Conservation (phyloP, 805 yeast genomes). For the Candida schatavii region DNA sequence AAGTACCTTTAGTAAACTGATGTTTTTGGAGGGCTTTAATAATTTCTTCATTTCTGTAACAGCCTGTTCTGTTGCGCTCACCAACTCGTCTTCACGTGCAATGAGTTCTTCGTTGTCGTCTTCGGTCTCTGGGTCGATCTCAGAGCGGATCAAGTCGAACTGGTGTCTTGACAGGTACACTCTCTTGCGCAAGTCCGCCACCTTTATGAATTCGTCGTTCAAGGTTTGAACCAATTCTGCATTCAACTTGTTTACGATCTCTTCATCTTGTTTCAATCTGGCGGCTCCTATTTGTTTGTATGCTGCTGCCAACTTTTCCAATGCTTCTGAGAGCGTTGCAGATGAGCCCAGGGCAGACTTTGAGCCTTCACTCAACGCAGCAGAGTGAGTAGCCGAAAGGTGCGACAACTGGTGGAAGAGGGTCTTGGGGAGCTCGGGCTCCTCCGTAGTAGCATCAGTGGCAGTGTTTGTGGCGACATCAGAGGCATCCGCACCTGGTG, state of each 20-base stretch:
- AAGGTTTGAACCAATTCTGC: constrained; percentile 50
- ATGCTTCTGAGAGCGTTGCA: constrained; percentile 53
- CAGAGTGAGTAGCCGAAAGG: constrained; percentile 51
- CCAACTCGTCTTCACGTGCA: constrained; percentile 71
- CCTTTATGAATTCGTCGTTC: constrained; percentile 57
- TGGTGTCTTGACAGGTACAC: constrained; percentile 69
- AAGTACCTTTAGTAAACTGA: constrained; percentile 63
- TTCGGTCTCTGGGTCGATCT: constrained; percentile 41
- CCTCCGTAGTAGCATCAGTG: constrained; percentile 23
- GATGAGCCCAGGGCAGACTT: too few species aligned
- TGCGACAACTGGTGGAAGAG: constrained; percentile 68
- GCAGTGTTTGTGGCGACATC: constrained; percentile 29
- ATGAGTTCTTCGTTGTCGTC: constrained; percentile 52
- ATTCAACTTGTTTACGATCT: constrained; percentile 59
- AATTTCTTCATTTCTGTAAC: constrained; percentile 76
- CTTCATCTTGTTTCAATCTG: constrained; percentile 67
- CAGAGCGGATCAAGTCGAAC: constrained; percentile 60
- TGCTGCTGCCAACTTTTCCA: constrained; percentile 52
- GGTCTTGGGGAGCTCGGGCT: constrained; percentile 57
- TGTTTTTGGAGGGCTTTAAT: constrained; percentile 63
- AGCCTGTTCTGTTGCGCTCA: constrained; percentile 72
- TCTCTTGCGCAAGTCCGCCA: constrained; percentile 57
- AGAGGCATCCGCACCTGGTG: constrained; percentile 16
- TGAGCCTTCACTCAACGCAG: constrained; percentile 42
- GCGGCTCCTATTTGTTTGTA: constrained; percentile 65